Evolutionary conservation across 768 basidiomycete species (phyloP).

Genomic region (Coprinellus micaceus): DNA sequence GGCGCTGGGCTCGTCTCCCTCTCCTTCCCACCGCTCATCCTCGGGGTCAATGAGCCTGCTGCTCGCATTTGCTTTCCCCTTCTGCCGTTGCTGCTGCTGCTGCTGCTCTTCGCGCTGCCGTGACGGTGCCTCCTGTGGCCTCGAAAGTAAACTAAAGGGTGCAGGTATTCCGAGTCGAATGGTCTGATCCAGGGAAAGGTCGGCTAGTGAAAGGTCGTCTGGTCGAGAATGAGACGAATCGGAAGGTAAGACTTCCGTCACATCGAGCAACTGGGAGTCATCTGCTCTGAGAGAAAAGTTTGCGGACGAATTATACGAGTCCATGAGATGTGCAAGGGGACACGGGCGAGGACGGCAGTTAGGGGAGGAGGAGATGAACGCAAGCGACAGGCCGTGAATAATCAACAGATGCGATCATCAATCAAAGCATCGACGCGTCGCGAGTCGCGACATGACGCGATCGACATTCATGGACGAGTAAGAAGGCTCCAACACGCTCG

Average conservation of each 20-base stretch:
- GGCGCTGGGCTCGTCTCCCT: not conserved
- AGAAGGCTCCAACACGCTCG: no score
- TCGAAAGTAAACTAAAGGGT: conserved; percentile 29
- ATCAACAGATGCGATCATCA: not conserved
- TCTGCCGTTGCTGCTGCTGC: not conserved
- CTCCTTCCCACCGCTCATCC: not conserved
- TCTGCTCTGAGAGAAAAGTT: conserved; percentile 12
- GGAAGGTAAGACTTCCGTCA: conserved; percentile 4
- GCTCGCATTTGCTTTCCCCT: conserved; percentile 2
- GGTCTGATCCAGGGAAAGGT: conserved; percentile 44
- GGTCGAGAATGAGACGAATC: conserved; percentile 33
- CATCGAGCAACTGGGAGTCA: conserved; percentile 32
- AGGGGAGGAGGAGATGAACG: not conserved
- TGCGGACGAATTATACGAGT: conserved; percentile 8
- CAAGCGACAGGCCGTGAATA: not conserved
- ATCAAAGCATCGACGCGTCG: not conserved
- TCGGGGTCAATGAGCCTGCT: conserved; percentile 3
- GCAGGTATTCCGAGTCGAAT: conserved; percentile 14
- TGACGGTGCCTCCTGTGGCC: conserved; percentile 2
- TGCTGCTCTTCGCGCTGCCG: conserved; percentile 13
- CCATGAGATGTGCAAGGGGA: not conserved
- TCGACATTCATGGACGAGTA: not conserved
- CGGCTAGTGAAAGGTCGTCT: conserved; percentile 55
- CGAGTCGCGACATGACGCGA: not conserved
- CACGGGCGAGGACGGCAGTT: not conserved